These are phyloP conservation scores for Penicillium paradoxum DNA, from an alignment of 495 filamentous ascomycete species.

Conservation along the genomic window DNA sequence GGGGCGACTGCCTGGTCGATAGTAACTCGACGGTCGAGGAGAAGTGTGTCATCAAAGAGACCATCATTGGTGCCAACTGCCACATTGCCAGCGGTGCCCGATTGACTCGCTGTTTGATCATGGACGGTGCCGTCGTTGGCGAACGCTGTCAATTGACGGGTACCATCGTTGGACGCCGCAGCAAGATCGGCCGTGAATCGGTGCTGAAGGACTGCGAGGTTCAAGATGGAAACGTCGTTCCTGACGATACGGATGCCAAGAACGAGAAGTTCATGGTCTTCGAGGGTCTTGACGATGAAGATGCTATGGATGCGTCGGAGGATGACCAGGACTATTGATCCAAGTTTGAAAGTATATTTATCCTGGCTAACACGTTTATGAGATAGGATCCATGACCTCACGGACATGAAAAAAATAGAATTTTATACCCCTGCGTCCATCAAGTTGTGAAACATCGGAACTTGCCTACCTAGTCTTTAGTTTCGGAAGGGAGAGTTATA, in stretches of 20 bases:
- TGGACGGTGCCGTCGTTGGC: conserved; percentile 83
- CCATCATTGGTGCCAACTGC: conserved; percentile 79
- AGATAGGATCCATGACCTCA: neutral
- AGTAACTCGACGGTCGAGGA: conserved; percentile 82
- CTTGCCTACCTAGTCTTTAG: too few species aligned
- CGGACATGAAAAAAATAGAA: conserved; percentile 4
- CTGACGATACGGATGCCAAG: conserved; percentile 76
- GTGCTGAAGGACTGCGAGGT: conserved; percentile 83
- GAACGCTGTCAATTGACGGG: conserved; percentile 71
- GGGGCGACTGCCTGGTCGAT: conserved; percentile 70
- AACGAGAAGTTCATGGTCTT: conserved; percentile 84
- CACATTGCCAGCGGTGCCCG: conserved; percentile 76
- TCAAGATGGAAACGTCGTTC: conserved; percentile 78
- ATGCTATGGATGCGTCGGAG: conserved; percentile 34
- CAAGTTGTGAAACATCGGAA: neutral
- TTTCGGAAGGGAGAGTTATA: neutral
- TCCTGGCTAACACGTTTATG: neutral
- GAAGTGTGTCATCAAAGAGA: conserved; percentile 81
- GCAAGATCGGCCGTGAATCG: conserved; percentile 69
- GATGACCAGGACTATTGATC: conserved; percentile 18
- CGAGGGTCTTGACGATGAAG: conserved; percentile 54
- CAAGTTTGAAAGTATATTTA: neutral
- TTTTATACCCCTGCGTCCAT: conserved; percentile 1
- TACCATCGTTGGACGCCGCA: conserved; percentile 73
- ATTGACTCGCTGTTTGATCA: conserved; percentile 74